Conservation (phyloP, 768 basidiomycete genomes). For the Sarcodon aspratus region DNA sequence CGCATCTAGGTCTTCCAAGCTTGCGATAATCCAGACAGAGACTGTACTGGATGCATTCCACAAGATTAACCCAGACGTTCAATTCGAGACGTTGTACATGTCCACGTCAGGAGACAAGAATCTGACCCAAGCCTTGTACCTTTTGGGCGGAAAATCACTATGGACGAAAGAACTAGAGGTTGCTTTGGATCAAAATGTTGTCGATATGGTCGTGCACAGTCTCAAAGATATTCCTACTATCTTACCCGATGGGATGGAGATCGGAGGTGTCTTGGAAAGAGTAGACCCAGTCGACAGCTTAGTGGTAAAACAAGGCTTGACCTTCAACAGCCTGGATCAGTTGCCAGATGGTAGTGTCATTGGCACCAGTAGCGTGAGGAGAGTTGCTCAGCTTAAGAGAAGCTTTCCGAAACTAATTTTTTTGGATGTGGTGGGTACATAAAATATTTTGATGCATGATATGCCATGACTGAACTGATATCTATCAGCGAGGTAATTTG, state of each 20-base stretch:
- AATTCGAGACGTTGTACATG: constrained; percentile 47
- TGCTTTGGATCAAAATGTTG: constrained; percentile 52
- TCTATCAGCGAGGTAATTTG: constrained; percentile 72
- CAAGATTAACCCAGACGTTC: constrained; percentile 35
- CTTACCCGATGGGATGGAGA: constrained; percentile 72
- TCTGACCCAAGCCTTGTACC: constrained; percentile 75
- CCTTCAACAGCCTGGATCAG: constrained; percentile 68
- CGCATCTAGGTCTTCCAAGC: constrained; percentile 79
- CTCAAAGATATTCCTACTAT: constrained; percentile 90
- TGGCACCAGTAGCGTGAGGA: constrained; percentile 90
- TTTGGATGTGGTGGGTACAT: constrained; percentile 73
- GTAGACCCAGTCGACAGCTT: constrained; percentile 86
- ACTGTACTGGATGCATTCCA: constrained; percentile 59
- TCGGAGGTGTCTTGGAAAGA: constrained; percentile 77
- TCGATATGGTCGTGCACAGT: constrained; percentile 90
- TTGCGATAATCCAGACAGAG: constrained; percentile 86
- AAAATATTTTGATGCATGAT: not conserved
- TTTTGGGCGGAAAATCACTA: constrained; percentile 81
- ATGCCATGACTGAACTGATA: not conserved
- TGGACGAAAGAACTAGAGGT: constrained; percentile 98
- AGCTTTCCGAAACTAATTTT: constrained; percentile 69
- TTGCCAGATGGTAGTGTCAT: constrained; percentile 82
- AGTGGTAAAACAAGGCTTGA: constrained; percentile 66
- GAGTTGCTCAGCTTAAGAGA: constrained; percentile 83
- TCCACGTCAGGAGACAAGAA: constrained; percentile 82